phyloP scores from a whole-genome alignment of 345 rosid genomes.

The Linum trigynum region DNA sequence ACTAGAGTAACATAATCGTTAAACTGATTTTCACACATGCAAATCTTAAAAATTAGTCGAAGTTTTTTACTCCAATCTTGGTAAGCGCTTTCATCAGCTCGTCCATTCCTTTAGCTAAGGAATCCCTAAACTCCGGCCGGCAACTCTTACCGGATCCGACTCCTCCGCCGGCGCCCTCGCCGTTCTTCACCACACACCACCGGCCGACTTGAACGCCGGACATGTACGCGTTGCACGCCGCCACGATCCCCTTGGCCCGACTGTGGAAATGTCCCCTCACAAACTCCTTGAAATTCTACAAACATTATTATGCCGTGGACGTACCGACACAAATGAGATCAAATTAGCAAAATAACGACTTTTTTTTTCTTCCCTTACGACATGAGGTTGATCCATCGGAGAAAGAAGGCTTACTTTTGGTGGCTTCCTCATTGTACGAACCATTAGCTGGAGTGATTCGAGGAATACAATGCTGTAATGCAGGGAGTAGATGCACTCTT shows the following conservation, averaged over 20 bases:
- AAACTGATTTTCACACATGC: too few species aligned
- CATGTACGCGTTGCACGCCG: conserved; percentile 64
- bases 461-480: conserved; percentile 16
- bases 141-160: conserved; percentile 20
- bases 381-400: too few species aligned
- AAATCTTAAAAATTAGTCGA: too few species aligned
- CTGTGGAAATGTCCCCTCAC: conserved; percentile 62
- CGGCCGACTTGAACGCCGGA: conserved; percentile 57
- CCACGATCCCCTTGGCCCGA: conserved; percentile 47
- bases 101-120: conserved; percentile 28
- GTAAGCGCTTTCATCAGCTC: conserved; percentile 38
- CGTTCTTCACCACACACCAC: conserved; percentile 41
- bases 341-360: too few species aligned
- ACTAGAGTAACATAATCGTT: too few species aligned
- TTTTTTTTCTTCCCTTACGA: too few species aligned
- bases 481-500: too few species aligned
- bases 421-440: conserved; percentile 58
- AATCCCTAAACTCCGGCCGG: conserved; percentile 33
- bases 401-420: conserved; percentile 48
- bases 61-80: conserved; percentile 24
- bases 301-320: conserved; percentile 5
- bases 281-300: conserved; percentile 70
- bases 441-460: conserved; percentile 65
- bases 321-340: not conserved
- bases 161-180: conserved; percentile 40